A percentile compares a stretch with the other conserved stretches of the same genome.
Conservation (phyloP, 2,329 filamentous ascomycete genomes). For the Ophiostoma angusticollis region DNA sequence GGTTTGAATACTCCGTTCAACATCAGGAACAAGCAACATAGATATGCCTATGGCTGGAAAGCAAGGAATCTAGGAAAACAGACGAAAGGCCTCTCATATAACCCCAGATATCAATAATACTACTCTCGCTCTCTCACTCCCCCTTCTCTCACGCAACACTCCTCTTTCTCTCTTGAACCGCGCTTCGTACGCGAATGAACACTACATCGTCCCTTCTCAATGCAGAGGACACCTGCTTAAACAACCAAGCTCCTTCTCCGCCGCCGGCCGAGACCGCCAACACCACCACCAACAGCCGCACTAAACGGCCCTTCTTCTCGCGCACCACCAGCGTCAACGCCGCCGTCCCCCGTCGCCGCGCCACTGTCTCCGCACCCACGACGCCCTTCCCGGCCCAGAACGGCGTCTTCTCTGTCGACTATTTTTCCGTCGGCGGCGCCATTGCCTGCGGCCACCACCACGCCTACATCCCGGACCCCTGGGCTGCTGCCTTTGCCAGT, state of each 20-base stretch:
- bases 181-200: slow-evolving; percentile 19
- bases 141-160: too few species aligned
- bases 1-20: too few species aligned
- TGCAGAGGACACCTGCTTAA: slow-evolving; percentile 30
- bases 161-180: neutral
- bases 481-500: neutral
- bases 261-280: neutral
- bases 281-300: neutral
- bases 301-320: neutral
- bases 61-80: slow-evolving; percentile 7
- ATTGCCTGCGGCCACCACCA: slow-evolving; percentile 8
- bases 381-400: neutral
- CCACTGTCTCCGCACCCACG: neutral
- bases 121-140: too few species aligned
- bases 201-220: slow-evolving; percentile 12
- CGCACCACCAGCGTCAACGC: neutral
- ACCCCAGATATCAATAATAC: neutral
- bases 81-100: neutral
- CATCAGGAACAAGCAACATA: too few species aligned
- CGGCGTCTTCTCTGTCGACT: neutral
- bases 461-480: slow-evolving; percentile 9
- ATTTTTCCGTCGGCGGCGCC: slow-evolving; percentile 6
- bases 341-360: neutral
- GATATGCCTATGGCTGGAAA: slow-evolving; percentile 6
- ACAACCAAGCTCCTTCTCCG: slow-evolving; percentile 16